These are phyloP conservation scores for Chaetoscypha palmicola DNA, from an alignment of 2,329 filamentous ascomycete species.

Conservation along the genomic window DNA sequence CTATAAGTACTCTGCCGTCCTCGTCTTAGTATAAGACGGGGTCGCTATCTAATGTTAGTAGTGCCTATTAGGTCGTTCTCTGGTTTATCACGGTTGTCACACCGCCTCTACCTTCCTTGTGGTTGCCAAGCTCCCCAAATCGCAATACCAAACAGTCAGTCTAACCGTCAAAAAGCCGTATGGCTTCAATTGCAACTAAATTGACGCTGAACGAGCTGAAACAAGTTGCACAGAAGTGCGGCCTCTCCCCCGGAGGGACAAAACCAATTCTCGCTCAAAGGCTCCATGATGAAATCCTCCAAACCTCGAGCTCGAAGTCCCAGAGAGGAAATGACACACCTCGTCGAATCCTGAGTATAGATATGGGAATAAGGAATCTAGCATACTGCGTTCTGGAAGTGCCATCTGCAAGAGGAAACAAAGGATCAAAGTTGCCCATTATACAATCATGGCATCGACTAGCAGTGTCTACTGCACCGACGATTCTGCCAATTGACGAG, in stretches of 20 bases:
- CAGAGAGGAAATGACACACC: background rate
- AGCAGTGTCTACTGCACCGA: slow-evolving; percentile 16
- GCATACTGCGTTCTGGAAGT: slow-evolving; percentile 58
- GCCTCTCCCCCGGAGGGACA: slow-evolving; percentile 50
- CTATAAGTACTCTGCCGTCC: no score
- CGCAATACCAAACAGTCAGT: background rate
- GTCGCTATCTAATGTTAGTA: no score
- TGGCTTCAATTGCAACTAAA: slow-evolving; percentile 26
- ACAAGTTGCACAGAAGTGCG: slow-evolving; percentile 52
- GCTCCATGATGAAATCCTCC: slow-evolving; percentile 36
- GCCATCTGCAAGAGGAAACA: slow-evolving; percentile 20
- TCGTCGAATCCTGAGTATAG: slow-evolving; percentile 62
- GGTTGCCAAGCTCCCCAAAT: background rate
- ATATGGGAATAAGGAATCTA: slow-evolving; percentile 78
- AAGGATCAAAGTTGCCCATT: background rate
- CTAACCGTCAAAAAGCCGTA: slow-evolving; percentile 21
- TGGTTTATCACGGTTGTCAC: background rate
- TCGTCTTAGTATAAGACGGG: no score
- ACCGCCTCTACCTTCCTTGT: background rate
- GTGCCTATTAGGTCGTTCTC: no score
- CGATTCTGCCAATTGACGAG: slow-evolving; percentile 1
- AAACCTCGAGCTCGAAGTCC: slow-evolving; percentile 12
- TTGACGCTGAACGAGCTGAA: slow-evolving; percentile 50
- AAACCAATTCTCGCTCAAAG: slow-evolving; percentile 49
- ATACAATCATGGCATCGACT: slow-evolving; percentile 32